Evolutionary conservation across 441 rosid species (phyloP).

Genomic region (Kokia cookei): DNA sequence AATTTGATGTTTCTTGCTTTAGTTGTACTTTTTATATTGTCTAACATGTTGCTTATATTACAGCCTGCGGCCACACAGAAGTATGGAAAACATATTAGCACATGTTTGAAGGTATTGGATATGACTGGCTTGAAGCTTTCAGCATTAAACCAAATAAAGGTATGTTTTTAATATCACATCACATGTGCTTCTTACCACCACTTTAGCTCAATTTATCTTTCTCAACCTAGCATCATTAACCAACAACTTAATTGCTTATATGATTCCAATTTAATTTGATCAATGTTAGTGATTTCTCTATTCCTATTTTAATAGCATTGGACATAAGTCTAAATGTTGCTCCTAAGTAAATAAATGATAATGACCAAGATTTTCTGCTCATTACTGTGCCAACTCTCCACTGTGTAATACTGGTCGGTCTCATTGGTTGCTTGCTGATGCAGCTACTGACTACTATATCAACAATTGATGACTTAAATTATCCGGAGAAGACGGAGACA

Average conservation of each 20-base stretch:
- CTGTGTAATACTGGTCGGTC: background rate
- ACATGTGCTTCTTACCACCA: background rate
- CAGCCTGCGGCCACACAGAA: constrained; percentile 56
- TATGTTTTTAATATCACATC: background rate
- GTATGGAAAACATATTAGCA: constrained; percentile 43
- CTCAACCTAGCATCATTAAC: background rate
- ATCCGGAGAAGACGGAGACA: constrained; percentile 71
- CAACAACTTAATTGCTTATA: background rate
- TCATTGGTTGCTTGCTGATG: background rate
- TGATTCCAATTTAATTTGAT: background rate
- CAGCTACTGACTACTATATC: constrained; percentile 59
- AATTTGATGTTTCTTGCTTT: background rate
- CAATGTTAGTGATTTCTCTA: background rate
- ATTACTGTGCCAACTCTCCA: background rate
- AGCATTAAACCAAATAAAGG: constrained; percentile 65
- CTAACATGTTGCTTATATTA: constrained; percentile 9
- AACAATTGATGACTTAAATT: constrained; percentile 66
- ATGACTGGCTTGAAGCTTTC: constrained; percentile 74
- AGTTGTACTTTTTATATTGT: background rate
- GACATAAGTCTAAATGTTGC: background rate
- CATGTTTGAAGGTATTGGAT: constrained; percentile 65
- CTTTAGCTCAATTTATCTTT: background rate
- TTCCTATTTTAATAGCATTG: background rate
- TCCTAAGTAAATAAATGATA: background rate
- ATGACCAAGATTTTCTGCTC: background rate